Evolutionary conservation across 768 basidiomycete genomes (phyloP).

Genomic region (Serendipita indica): DNA sequence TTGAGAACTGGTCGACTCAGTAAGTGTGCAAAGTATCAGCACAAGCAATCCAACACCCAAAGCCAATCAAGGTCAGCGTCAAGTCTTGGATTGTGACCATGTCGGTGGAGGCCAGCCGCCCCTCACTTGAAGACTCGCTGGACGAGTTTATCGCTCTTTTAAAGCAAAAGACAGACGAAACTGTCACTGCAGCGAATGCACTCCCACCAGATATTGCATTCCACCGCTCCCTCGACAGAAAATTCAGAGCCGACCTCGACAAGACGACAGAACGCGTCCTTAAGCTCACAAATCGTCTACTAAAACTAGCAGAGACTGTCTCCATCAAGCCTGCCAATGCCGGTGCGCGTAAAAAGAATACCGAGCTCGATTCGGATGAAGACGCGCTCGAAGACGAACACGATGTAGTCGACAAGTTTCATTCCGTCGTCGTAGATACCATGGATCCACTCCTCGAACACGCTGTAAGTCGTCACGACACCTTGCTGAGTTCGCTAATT

Average conservation of each 20-base stretch:
- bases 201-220: slow-evolving; percentile 71
- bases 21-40: too few species aligned
- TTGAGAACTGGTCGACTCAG: too few species aligned
- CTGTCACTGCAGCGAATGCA: slow-evolving; percentile 33
- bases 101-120: too few species aligned
- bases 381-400: slow-evolving; percentile 49
- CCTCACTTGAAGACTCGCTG: not conserved
- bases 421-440: slow-evolving; percentile 59
- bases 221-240: slow-evolving; percentile 71
- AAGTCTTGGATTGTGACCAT: too few species aligned
- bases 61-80: too few species aligned
- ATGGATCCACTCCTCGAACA: slow-evolving; percentile 77
- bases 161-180: not conserved
- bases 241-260: slow-evolving; percentile 58
- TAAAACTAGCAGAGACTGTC: slow-evolving; percentile 31
- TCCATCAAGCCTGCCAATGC: slow-evolving; percentile 11
- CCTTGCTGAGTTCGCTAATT: not conserved
- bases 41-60: too few species aligned
- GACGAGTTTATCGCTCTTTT: not conserved
- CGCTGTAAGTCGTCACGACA: slow-evolving; percentile 37
- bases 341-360: slow-evolving; percentile 21
- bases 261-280: slow-evolving; percentile 50
- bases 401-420: slow-evolving; percentile 73
- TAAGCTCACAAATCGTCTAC: slow-evolving; percentile 45
- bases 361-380: slow-evolving; percentile 30